A percentile compares a stretch with the other conserved stretches of the same genome.
These are phyloP conservation scores for Neckera pumila DNA, from an alignment of 225 moss, liverwort and hornwort genomes.

Conservation along the genomic window DNA sequence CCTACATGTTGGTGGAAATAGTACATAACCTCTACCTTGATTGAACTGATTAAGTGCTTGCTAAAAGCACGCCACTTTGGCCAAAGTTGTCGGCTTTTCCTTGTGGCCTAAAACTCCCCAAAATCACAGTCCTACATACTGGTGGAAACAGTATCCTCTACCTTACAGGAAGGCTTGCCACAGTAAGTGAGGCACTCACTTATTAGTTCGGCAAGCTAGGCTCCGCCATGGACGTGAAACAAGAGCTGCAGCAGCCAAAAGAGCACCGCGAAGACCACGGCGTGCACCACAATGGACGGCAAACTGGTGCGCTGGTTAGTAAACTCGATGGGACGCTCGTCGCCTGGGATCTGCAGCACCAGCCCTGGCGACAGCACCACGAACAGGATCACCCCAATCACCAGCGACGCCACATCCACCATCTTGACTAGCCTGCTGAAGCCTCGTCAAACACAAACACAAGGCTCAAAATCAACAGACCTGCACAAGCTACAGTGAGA, in stretches of 20 bases:
- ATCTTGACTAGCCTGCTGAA: conserved; percentile 15
- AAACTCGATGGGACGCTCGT: conserved; percentile 76
- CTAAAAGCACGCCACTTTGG: background rate
- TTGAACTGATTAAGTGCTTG: background rate
- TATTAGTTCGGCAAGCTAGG: background rate
- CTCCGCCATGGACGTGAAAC: conserved; percentile 37
- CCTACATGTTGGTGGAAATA: background rate
- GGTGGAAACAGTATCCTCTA: background rate
- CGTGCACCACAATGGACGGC: conserved; percentile 72
- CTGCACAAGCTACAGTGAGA: background rate
- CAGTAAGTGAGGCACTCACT: no score
- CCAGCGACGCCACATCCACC: conserved; percentile 56
- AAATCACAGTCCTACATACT: background rate
- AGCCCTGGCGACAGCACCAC: conserved; percentile 65
- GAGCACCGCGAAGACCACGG: conserved; percentile 58
- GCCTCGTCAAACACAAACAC: background rate
- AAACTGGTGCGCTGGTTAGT: conserved; percentile 66
- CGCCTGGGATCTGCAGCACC: conserved; percentile 85
- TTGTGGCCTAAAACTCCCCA: background rate
- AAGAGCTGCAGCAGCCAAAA: conserved; percentile 53
- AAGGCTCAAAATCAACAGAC: background rate
- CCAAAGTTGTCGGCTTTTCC: background rate
- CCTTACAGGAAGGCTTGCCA: background rate
- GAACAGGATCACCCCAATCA: conserved; percentile 66
- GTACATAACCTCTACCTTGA: background rate